Evolutionary conservation across 208 protist genomes (phyloP), one percentile per base, ranked within the genome.

Genomic region (Crithidia mellificae): DNA sequence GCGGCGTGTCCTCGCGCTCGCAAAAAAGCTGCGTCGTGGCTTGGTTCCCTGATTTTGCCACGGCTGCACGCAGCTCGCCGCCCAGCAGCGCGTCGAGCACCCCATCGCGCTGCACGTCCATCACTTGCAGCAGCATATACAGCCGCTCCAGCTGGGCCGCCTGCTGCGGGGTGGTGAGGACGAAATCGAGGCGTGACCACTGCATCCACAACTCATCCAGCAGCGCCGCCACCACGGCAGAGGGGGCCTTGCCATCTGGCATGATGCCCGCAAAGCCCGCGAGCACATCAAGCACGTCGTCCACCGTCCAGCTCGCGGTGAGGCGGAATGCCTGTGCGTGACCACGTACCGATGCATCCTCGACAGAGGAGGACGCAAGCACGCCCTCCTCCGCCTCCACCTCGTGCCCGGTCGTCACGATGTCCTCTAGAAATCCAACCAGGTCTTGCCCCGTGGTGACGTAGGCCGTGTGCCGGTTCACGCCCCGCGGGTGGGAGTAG

Each of bases 401-500:
- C 9, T 74, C 49, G n/a, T 62, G 34, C 1, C 32, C 67, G 39
- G 41, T 39, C 3, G 57, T 55, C 5, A 91, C 59, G 19, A 92
- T 36, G 25, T 64, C 53, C 43, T 77, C 63, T 59, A 96, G 77
- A 46, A 72, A 75, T 25, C 91, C 87, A 50, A 88, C 74, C 47
- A 96, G 62, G 32, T 68, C 68, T 52, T 84, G 85, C 25, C 90
- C 90, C 0, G 77, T 85, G 9, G 75, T 51, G 61, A 71, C 72
- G 77, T 91, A 78, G 0, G 85, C 74, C 24, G 72, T 81, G 38
- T 30, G 78, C 1, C 38, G 58, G 57, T 96, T 96, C 25, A 83
- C 51, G 20, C 90, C 90, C 11, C 65, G 63, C 4, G 90, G 79
- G 58, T 96, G 90, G 30, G 65, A 73, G 74, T 96, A 96, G 78